A percentile compares a stretch with the other conserved stretches of the same genome.
phyloP scores from a whole-genome alignment of 1,284 basidiomycete species.

The Cutaneotrichosporon arboriforme region DNA sequence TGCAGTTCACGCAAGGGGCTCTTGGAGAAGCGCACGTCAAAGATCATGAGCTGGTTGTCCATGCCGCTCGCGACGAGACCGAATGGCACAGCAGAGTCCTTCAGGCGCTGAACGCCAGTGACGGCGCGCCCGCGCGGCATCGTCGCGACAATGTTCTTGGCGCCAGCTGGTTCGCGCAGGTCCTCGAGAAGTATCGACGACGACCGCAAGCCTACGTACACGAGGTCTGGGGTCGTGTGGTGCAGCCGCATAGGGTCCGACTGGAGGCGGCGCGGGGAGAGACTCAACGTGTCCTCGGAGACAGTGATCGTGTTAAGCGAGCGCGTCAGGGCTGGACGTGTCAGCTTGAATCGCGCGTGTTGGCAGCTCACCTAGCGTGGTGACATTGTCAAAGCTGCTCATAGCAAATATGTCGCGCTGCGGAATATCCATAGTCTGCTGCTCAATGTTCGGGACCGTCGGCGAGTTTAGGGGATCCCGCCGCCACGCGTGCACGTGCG shows the following conservation, averaged over 20 bases:
- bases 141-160: slow-evolving; percentile 13
- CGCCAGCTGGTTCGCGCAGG: slow-evolving; percentile 14
- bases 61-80: slow-evolving; percentile 37
- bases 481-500: slow-evolving; percentile 34
- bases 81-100: slow-evolving; percentile 39
- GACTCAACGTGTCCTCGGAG: slow-evolving; percentile 9
- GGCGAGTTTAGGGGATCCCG: slow-evolving; percentile 14
- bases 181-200: slow-evolving; percentile 23
- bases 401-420: slow-evolving; percentile 29
- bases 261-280: slow-evolving; percentile 15
- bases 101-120: slow-evolving; percentile 32
- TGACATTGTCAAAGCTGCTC: slow-evolving; percentile 32
- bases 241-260: slow-evolving; percentile 35
- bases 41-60: slow-evolving; percentile 34
- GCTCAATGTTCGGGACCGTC: slow-evolving; percentile 12
- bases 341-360: not conserved
- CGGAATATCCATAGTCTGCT: slow-evolving; percentile 23
- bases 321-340: slow-evolving; percentile 9
- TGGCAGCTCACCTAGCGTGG: slow-evolving; percentile 22
- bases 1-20: slow-evolving; percentile 23
- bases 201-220: slow-evolving; percentile 33
- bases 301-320: slow-evolving; percentile 19
- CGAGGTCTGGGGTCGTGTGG: slow-evolving; percentile 23
- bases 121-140: slow-evolving; percentile 28
- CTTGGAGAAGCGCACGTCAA: slow-evolving; percentile 32